Conservation (phyloP, 164 flowering plant genomes). For the Vitis amurensis region DNA sequence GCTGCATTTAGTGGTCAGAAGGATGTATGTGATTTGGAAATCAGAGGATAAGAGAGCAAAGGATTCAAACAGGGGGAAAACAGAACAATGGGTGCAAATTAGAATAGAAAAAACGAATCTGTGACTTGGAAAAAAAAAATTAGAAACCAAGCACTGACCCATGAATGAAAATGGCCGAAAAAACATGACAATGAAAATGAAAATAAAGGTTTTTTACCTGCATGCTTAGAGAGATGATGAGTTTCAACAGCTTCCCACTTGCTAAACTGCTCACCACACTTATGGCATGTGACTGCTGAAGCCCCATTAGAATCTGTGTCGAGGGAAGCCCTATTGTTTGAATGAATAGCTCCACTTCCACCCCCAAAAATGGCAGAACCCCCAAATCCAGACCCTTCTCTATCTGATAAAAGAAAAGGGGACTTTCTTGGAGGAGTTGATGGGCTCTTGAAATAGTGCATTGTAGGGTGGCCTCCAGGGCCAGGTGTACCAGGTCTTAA, state of each 20-base stretch:
- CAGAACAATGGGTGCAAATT: constrained; percentile 5
- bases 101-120: neutral
- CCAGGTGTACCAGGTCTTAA: constrained; percentile 94
- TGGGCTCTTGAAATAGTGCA: constrained; percentile 51
- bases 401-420: constrained; percentile 34
- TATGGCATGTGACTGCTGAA: constrained; percentile 62
- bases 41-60: constrained; percentile 2
- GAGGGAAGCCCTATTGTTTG: constrained; percentile 39
- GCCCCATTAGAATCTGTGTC: constrained; percentile 44
- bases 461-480: constrained; percentile 71
- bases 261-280: constrained; percentile 83
- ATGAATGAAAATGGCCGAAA: neutral
- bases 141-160: neutral
- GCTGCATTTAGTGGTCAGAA: constrained; percentile 1
- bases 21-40: neutral
- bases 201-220: constrained; percentile 49
- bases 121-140: neutral
- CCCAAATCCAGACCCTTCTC: constrained; percentile 42
- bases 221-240: constrained; percentile 95
- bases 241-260: constrained; percentile 88
- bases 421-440: constrained; percentile 50
- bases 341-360: constrained; percentile 9
- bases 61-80: neutral
- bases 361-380: constrained; percentile 26
- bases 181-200: neutral